Percentiles rank a stretch among this genome's conserved stretches.
phyloP scores from a whole-genome alignment of 176 grass and related monocot species.

The Avena eriantha region DNA sequence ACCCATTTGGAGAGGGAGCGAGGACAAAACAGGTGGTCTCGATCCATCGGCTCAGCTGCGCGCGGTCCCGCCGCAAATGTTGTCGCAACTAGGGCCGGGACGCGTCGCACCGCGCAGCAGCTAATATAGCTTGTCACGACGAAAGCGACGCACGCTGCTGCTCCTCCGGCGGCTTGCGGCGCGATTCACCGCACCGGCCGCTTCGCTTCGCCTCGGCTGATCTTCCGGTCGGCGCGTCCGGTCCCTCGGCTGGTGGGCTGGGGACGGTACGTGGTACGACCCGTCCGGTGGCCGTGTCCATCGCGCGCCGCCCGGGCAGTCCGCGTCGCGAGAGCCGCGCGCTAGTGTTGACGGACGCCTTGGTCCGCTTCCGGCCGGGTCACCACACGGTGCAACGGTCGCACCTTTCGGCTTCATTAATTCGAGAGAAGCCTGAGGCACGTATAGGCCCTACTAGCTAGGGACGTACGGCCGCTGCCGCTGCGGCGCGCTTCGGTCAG shows the following conservation, averaged over 20 bases:
- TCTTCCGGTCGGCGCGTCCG: background rate
- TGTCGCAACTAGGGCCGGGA: background rate
- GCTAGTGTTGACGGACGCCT: slow-evolving; percentile 29
- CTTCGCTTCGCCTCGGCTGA: background rate
- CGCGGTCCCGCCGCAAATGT: background rate
- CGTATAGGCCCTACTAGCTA: too few relatives aligned
- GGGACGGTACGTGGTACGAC: background rate
- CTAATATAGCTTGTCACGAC: background rate
- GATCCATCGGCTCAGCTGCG: background rate
- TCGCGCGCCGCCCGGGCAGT: background rate
- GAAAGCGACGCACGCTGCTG: background rate
- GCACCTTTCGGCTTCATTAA: slow-evolving; percentile 3
- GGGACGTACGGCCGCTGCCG: background rate
- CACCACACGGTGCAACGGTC: background rate
- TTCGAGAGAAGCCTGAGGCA: background rate
- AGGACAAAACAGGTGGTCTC: background rate
- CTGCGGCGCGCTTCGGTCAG: background rate
- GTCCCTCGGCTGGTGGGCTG: background rate
- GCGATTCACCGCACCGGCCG: background rate
- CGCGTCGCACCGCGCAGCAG: background rate
- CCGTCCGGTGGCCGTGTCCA: background rate
- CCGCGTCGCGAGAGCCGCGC: slow-evolving; percentile 3
- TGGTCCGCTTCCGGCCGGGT: background rate
- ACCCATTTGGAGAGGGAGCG: background rate
- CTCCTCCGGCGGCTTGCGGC: background rate